Evolutionary conservation across 805 yeast genomes (phyloP), one percentile per base, ranked within the genome.

Genomic region (Saturnispora diversa): DNA sequence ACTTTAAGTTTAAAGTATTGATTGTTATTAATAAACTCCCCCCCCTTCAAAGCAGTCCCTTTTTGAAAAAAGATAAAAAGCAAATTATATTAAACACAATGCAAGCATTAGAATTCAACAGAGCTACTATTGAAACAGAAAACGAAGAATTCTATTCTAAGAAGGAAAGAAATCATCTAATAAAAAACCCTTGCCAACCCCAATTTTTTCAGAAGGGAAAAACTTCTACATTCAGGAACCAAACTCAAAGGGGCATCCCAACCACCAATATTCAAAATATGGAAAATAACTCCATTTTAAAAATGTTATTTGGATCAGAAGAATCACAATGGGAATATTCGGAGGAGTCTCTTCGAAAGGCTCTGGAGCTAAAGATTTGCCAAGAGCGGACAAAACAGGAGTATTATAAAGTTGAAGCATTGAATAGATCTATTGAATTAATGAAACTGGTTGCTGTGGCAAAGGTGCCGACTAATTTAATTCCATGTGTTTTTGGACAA

Each of bases 321-420:
- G 63, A 74, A 11, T 52, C 65, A 6, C 56, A 62, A 26, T 76
- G 81, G 73, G 75, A 77, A 1, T 69, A 64, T 50, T 63, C 80
- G 6, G 82, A 80, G 40, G 65, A 67, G 7, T 70, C 86, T 3
- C 66, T 79, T 22, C 56, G 66, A 20, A 75, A 72, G 47, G 78
- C 86, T 0, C 59, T 85, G 27, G 67, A 69, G 25, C 68, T 81
- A 23, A 68, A 77, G 39, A 58, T 75, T 3, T 87, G 85, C 55
- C 90, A 82, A 53, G 96, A 88, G 56, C 68, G 72, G 32, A 81
- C 96, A 2, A 81, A 80, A 48, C 95, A 87, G 56, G 92, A 82
- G 49, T 79, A 68, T 50, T 80, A 82, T 55, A 72, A 70, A 40
- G 63, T 80, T 16, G 95, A 87, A 54, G 62, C 70, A 30, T 66